Evolutionary conservation across 305 asterid genomes (phyloP).

Genomic region (Fraxinus nigra): DNA sequence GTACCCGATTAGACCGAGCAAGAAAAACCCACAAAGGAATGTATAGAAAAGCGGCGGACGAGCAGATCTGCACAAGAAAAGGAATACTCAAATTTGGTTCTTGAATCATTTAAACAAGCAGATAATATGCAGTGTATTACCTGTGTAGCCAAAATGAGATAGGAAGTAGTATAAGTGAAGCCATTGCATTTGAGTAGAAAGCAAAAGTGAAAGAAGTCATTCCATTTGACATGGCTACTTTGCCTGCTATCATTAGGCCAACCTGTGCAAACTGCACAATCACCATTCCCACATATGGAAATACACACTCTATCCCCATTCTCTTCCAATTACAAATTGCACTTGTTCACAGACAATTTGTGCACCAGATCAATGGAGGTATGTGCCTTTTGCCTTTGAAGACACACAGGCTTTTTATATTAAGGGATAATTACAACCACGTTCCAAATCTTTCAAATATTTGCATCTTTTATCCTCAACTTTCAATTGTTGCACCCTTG

Average conservation of each 20-base stretch:
- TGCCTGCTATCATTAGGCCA: conserved; percentile 39
- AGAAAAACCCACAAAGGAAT: conserved; percentile 50
- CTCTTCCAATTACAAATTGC: background rate
- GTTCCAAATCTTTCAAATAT: too few species aligned
- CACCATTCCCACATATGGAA: conserved; percentile 54
- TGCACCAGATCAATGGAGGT: background rate
- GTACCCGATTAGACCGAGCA: conserved; percentile 67
- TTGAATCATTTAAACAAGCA: background rate
- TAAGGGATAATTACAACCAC: background rate
- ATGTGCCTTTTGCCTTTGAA: background rate
- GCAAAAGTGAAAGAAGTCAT: conserved; percentile 49
- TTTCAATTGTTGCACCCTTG: background rate
- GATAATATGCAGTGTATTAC: conserved; percentile 23
- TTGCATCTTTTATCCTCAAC: too few species aligned
- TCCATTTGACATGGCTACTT: conserved; percentile 51
- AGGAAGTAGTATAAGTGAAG: conserved; percentile 49
- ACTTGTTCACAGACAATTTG: background rate
- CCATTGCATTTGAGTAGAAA: conserved; percentile 40
- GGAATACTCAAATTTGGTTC: background rate
- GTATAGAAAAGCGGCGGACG: conserved; percentile 42
- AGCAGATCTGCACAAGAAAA: conserved; percentile 32
- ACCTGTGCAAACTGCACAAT: conserved; percentile 55
- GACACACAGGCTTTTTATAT: background rate
- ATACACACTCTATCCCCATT: conserved; percentile 29
- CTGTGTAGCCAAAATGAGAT: conserved; percentile 34